Evolutionary conservation across 2,329 filamentous ascomycete species (phyloP).

Genomic region (Thermothelomyces thermophilus): DNA sequence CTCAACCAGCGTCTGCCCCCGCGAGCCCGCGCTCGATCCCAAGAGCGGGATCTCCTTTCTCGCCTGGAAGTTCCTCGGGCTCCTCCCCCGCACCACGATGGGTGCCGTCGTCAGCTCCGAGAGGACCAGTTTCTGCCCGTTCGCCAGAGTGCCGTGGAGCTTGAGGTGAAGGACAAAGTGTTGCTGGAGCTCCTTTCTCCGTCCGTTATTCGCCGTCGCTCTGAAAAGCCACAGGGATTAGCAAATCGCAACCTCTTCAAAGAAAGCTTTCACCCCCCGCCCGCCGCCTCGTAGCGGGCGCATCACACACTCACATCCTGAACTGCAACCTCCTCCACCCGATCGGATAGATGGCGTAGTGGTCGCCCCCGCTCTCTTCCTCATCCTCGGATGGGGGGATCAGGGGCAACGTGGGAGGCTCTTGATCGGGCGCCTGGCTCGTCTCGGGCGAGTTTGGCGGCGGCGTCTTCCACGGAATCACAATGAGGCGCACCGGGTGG

Average conservation of each 20-base stretch:
- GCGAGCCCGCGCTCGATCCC: slow-evolving; percentile 66
- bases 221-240: slow-evolving; percentile 36
- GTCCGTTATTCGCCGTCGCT: slow-evolving; percentile 92
- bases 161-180: slow-evolving; percentile 90
- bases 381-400: slow-evolving; percentile 59
- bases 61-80: slow-evolving; percentile 89
- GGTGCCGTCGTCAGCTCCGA: slow-evolving; percentile 82
- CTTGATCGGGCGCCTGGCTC: slow-evolving; percentile 64
- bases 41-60: slow-evolving; percentile 86
- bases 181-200: slow-evolving; percentile 90
- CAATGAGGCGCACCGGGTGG: slow-evolving; percentile 86
- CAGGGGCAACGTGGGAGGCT: slow-evolving; percentile 75
- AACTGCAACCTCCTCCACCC: slow-evolving; percentile 94
- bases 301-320: slow-evolving; percentile 55
- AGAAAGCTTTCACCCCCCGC: too few species aligned
- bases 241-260: neutral
- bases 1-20: slow-evolving; percentile 68
- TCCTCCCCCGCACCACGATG: slow-evolving; percentile 88
- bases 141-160: slow-evolving; percentile 74
- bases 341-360: slow-evolving; percentile 80
- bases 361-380: slow-evolving; percentile 58
- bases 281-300: too few species aligned
- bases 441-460: slow-evolving; percentile 69
- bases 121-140: slow-evolving; percentile 73
- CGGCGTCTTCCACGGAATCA: slow-evolving; percentile 96